Conservation (phyloP, 1,284 basidiomycete genomes). For the Vanrija pseudolonga region DNA sequence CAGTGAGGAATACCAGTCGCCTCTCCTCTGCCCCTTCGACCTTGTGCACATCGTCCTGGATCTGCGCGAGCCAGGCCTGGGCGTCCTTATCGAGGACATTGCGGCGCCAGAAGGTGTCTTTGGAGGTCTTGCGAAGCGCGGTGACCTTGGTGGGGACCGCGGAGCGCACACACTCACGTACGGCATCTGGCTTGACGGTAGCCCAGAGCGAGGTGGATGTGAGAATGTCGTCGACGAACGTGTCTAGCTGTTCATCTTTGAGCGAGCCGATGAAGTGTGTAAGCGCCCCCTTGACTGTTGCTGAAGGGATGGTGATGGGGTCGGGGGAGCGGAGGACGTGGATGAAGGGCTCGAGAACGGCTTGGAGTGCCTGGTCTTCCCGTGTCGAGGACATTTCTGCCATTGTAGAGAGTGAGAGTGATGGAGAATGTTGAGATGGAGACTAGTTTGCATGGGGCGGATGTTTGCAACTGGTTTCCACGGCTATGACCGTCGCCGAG, state of each 20-base stretch:
- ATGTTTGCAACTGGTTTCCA: too few species aligned
- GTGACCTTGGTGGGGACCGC: background rate
- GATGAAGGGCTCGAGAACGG: constrained; percentile 28
- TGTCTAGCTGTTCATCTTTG: constrained; percentile 13
- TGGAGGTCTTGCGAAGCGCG: constrained; percentile 2
- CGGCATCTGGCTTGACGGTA: constrained; percentile 2
- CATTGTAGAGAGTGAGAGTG: background rate
- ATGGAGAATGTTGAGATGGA: background rate
- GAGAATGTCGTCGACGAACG: constrained; percentile 20
- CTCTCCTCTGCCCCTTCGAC: background rate
- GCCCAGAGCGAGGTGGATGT: constrained; percentile 26
- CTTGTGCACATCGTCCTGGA: constrained; percentile 3
- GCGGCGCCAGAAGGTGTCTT: constrained; percentile 13
- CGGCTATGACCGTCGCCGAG: too few species aligned
- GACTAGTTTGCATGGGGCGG: too few species aligned
- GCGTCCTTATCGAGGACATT: constrained; percentile 12
- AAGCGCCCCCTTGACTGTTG: constrained; percentile 34
- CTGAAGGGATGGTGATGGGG: constrained; percentile 22
- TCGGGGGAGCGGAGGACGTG: constrained; percentile 18
- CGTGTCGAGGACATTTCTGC: background rate
- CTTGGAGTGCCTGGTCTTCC: background rate
- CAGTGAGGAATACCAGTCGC: constrained; percentile 7
- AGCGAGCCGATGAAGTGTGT: constrained; percentile 37
- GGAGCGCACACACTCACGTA: background rate
- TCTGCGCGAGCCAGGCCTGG: constrained; percentile 7